Conservation (phyloP, 1,284 basidiomycete species). For the Ceratobasidium sp. region DNA sequence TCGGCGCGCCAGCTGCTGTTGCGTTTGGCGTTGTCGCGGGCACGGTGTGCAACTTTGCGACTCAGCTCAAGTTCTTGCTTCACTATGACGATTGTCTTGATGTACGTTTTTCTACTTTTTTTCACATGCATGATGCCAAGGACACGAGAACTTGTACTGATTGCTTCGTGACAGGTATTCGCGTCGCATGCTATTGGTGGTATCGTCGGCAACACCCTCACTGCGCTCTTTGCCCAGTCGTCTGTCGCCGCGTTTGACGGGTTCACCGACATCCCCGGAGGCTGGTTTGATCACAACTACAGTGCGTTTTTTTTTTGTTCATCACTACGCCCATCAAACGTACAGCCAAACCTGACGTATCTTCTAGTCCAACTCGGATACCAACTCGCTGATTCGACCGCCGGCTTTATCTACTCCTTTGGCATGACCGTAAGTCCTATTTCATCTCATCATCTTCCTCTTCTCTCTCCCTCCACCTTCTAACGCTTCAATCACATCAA, state of each 20-base stretch:
- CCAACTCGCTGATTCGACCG: constrained; percentile 84
- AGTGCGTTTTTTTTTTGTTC: constrained; percentile 46
- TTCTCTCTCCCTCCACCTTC: neutral
- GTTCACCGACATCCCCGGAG: constrained; percentile 77
- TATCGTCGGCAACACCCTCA: constrained; percentile 72
- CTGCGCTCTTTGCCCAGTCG: constrained; percentile 88
- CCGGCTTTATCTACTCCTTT: constrained; percentile 84
- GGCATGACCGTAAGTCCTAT: constrained; percentile 74
- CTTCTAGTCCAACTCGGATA: constrained; percentile 78
- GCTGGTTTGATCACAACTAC: constrained; percentile 91
- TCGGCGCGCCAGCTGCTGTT: constrained; percentile 86
- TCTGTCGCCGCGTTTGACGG: constrained; percentile 90
- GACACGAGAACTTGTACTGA: neutral
- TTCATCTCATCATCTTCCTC: constrained; percentile 13
- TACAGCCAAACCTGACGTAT: neutral
- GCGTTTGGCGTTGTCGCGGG: constrained; percentile 89
- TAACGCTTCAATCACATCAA: neutral
- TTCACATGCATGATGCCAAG: neutral
- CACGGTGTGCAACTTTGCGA: constrained; percentile 91
- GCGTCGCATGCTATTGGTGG: constrained; percentile 69
- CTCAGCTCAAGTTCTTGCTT: constrained; percentile 88
- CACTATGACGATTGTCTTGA: constrained; percentile 69
- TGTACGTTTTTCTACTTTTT: neutral
- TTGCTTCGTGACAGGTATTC: constrained; percentile 57
- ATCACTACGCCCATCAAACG: constrained; percentile 42